phyloP scores from a whole-genome alignment of 768 basidiomycete species.

The Hydnomerulius pinastri region DNA sequence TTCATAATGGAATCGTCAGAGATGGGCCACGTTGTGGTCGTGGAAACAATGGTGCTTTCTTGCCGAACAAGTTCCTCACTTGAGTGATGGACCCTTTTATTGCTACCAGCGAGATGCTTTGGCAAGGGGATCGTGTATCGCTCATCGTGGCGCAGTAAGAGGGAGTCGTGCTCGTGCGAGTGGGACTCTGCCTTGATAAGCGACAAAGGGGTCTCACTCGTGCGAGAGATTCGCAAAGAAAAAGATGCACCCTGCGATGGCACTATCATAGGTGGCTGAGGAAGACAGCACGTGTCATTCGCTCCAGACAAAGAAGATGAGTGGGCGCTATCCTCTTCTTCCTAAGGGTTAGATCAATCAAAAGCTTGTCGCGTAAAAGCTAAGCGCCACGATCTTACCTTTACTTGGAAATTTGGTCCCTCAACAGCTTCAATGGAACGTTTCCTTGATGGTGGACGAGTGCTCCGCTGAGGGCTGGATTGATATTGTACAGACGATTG shows the following conservation, averaged over 20 bases:
- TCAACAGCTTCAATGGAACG: conserved; percentile 34
- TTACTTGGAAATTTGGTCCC: conserved; percentile 27
- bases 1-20: conserved; percentile 35
- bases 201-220: conserved; percentile 5
- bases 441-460: conserved; percentile 31
- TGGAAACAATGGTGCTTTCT: conserved; percentile 22
- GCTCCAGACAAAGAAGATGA: conserved; percentile 18
- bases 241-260: conserved; percentile 23
- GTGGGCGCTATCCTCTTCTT: conserved; percentile 24
- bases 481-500: conserved; percentile 15
- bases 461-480: conserved; percentile 15
- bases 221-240: conserved; percentile 17
- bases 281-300: conserved; percentile 25
- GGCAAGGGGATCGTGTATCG: conserved; percentile 16
- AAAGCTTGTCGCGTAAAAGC: conserved; percentile 27
- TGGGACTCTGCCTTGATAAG: conserved; percentile 18
- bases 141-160: conserved; percentile 26
- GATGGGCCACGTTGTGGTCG: conserved; percentile 34
- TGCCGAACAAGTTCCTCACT: conserved; percentile 32
- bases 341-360: conserved; percentile 30
- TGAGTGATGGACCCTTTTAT: conserved; percentile 30
- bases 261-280: conserved; percentile 24
- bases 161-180: conserved; percentile 18
- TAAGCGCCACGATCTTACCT: conserved; percentile 33
- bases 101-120: conserved; percentile 24